Evolutionary conservation across 2,329 filamentous ascomycete species (phyloP).

Genomic region (Curvularia lunata): DNA sequence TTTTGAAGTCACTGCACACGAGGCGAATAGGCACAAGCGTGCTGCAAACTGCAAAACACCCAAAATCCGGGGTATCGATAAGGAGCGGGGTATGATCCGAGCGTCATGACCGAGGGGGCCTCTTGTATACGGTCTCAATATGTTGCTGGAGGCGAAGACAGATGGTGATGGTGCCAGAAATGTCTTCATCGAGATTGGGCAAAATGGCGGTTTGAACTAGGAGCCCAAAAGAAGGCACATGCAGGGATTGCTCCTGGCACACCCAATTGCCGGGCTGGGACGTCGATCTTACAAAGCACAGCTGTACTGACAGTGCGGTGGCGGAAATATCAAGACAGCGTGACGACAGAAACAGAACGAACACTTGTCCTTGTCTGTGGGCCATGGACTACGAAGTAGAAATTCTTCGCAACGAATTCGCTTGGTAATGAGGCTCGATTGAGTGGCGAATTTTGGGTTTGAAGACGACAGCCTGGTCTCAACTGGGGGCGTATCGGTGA

Average conservation of each 20-base stretch:
- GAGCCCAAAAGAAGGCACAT: background rate
- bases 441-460: constrained; percentile 23
- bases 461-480: constrained; percentile 18
- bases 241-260: background rate
- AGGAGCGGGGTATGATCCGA: constrained; percentile 26
- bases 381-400: background rate
- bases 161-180: background rate
- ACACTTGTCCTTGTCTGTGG: background rate
- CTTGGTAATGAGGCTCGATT: constrained; percentile 11
- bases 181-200: too few species aligned
- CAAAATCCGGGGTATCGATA: constrained; percentile 39
- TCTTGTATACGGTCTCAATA: background rate
- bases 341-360: background rate
- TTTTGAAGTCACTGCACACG: background rate
- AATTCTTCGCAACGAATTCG: background rate
- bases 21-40: constrained; percentile 39
- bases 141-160: background rate
- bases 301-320: background rate
- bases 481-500: constrained; percentile 31
- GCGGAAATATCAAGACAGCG: background rate
- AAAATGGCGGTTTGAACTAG: background rate
- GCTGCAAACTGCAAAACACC: constrained; percentile 29
- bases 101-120: constrained; percentile 19
- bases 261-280: background rate
- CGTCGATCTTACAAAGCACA: background rate